Conservation (phyloP, 371 early-diverging fungal species). For the Apophysomyces ossiformis region DNA sequence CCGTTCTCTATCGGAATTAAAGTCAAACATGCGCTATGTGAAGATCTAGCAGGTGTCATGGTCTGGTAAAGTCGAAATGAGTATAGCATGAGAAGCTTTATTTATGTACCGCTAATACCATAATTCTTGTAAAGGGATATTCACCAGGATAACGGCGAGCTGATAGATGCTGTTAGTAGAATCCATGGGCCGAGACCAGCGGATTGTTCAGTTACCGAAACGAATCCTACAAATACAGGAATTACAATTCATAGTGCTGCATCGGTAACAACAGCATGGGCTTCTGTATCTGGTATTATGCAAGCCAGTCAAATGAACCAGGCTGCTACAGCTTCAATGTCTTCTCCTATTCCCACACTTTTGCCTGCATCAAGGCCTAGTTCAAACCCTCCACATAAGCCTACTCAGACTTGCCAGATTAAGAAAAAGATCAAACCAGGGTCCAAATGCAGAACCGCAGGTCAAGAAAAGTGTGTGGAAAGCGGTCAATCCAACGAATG, state of each 20-base stretch:
- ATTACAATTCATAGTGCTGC: neutral
- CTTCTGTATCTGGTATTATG: slow-evolving; percentile 15
- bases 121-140: slow-evolving; percentile 36
- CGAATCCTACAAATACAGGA: neutral
- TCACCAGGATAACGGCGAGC: slow-evolving; percentile 62
- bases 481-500: slow-evolving; percentile 29
- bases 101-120: neutral
- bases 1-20: slow-evolving; percentile 61
- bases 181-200: slow-evolving; percentile 38
- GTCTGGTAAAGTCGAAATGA: slow-evolving; percentile 51
- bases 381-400: neutral
- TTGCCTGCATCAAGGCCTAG: neutral
- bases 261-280: neutral
- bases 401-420: neutral
- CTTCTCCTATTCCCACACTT: neutral
- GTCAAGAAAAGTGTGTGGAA: slow-evolving; percentile 32
- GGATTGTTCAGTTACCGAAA: slow-evolving; percentile 15
- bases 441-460: slow-evolving; percentile 16
- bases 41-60: slow-evolving; percentile 67
- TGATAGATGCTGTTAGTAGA: slow-evolving; percentile 43
- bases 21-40: slow-evolving; percentile 56
- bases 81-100: neutral
- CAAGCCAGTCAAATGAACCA: neutral
- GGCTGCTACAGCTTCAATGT: slow-evolving; percentile 7
- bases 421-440: slow-evolving; percentile 4